These are phyloP conservation scores for Stemphylium lycopersici DNA, from an alignment of 2,329 filamentous ascomycete species.

Conservation along the genomic window DNA sequence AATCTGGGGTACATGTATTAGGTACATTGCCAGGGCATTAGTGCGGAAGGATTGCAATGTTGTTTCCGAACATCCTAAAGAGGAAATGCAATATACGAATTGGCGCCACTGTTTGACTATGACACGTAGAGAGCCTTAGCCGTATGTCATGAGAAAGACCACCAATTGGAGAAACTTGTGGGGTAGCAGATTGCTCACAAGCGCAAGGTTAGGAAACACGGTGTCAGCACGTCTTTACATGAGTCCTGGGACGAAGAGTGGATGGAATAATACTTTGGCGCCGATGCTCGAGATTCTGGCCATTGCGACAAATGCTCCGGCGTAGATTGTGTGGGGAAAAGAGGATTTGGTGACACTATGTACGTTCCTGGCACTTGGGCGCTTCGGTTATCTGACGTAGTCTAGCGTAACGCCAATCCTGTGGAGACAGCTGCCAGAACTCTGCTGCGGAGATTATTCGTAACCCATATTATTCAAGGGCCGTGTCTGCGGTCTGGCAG, in stretches of 20 bases:
- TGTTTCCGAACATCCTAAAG: slow-evolving; percentile 2
- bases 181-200: not conserved
- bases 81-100: slow-evolving; percentile 21
- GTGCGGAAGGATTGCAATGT: slow-evolving; percentile 5
- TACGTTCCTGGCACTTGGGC: too few relatives aligned
- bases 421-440: too few relatives aligned
- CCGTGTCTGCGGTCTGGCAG: too few relatives aligned
- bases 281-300: not conserved
- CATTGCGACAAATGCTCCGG: not conserved
- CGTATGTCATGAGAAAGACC: slow-evolving; percentile 19
- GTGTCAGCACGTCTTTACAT: not conserved
- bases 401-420: too few relatives aligned
- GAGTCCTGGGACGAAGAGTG: not conserved
- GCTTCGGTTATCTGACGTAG: too few relatives aligned
- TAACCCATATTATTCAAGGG: too few relatives aligned
- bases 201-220: not conserved
- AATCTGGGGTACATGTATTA: slow-evolving; percentile 12
- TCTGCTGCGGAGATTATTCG: too few relatives aligned
- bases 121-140: slow-evolving; percentile 25
- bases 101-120: slow-evolving; percentile 21
- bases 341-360: not conserved
- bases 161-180: slow-evolving; percentile 30
- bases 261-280: slow-evolving; percentile 1
- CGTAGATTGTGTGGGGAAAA: not conserved
- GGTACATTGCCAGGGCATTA: slow-evolving; percentile 9